Evolutionary conservation across 257 asterid genomes (phyloP).

Genomic region (Primulina huaijiensis): DNA sequence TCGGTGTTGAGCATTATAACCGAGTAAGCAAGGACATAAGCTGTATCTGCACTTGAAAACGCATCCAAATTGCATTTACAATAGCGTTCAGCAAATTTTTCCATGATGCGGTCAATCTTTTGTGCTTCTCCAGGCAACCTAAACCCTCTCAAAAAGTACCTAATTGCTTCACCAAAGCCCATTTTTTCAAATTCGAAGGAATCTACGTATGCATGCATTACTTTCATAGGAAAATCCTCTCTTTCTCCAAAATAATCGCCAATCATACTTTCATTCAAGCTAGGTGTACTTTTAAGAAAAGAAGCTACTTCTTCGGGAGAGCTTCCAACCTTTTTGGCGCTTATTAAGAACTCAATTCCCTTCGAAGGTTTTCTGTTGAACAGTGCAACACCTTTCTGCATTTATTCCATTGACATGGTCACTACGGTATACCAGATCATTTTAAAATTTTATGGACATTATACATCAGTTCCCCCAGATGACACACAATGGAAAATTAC

Average conservation of each 20-base stretch:
- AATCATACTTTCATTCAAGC: constrained; percentile 81
- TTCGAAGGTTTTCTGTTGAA: constrained; percentile 95
- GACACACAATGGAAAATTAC: constrained; percentile 4
- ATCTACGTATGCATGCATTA: constrained; percentile 98
- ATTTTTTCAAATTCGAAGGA: constrained; percentile 84
- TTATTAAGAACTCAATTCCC: constrained; percentile 87
- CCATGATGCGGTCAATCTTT: constrained; percentile 97
- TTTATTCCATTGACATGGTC: constrained; percentile 32
- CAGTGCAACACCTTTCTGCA: constrained; percentile 95
- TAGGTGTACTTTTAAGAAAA: constrained; percentile 83
- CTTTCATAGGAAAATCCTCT: constrained; percentile 90
- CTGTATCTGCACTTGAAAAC: constrained; percentile 95
- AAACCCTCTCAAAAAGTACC: constrained; percentile 91
- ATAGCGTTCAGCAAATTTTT: constrained; percentile 96
- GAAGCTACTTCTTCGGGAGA: constrained; percentile 89
- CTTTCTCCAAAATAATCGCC: constrained; percentile 98
- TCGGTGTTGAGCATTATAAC: constrained; percentile 99
- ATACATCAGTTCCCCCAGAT: neutral
- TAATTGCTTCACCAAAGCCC: constrained; percentile 94
- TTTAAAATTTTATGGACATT: constrained; percentile 6
- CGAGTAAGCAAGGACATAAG: constrained; percentile 96
- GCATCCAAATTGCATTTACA: constrained; percentile 93
- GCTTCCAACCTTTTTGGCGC: constrained; percentile 70
- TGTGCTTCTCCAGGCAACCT: constrained; percentile 99
- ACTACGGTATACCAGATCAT: constrained; percentile 17